Percentiles rank a stretch among this genome's conserved stretches.
Conservation (phyloP, 169 alveolate genomes). For the Plasmodium inui region DNA sequence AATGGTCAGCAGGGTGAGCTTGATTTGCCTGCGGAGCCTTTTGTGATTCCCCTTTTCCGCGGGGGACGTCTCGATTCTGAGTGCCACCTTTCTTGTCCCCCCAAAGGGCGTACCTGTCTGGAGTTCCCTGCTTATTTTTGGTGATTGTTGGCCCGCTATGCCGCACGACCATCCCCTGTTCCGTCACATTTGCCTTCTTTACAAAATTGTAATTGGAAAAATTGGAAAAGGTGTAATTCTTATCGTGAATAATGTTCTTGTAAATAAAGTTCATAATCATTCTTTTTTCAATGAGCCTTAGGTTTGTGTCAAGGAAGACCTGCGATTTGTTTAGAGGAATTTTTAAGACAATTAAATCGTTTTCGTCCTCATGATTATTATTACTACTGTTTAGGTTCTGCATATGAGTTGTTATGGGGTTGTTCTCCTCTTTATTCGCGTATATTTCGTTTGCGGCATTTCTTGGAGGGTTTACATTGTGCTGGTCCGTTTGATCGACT, state of each 20-base stretch:
- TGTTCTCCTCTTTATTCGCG: not conserved
- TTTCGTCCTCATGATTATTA: conserved; percentile 1
- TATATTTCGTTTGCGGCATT: not conserved
- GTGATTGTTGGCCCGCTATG: not conserved
- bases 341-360: conserved; percentile 40
- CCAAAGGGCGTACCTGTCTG: not conserved
- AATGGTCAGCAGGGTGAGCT: not conserved
- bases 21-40: not conserved
- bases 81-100: not conserved
- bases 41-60: not conserved
- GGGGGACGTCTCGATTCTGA: not conserved
- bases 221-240: conserved; percentile 48
- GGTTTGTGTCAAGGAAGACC: conserved; percentile 46
- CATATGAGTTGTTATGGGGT: not conserved
- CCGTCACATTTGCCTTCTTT: conserved; percentile 18
- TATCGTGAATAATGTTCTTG: conserved; percentile 54
- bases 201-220: conserved; percentile 42
- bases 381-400: not conserved
- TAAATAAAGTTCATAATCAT: conserved; percentile 70
- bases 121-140: not conserved
- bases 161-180: not conserved
- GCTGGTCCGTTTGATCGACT: not conserved
- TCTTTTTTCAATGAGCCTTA: conserved; percentile 57
- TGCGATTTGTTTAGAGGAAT: conserved; percentile 65
- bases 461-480: not conserved